Percentiles rank a stretch among this genome's conserved stretches.
phyloP scores from a whole-genome alignment of 2,329 filamentous ascomycete species.

The Tolypocladium album region DNA sequence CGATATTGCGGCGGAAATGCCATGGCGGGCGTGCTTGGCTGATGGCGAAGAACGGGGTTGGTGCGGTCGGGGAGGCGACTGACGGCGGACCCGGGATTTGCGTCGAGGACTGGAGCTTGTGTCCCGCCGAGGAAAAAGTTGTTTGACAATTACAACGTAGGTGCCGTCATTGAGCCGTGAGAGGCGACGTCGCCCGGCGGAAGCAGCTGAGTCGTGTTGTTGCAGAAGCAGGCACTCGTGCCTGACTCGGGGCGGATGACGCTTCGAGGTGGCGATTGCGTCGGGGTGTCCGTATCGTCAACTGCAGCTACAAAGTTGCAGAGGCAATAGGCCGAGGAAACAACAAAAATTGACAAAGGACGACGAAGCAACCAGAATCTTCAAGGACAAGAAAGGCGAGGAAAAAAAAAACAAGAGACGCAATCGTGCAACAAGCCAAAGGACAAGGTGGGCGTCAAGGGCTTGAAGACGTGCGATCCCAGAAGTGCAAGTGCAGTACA shows the following conservation, averaged over 20 bases:
- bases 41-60: neutral
- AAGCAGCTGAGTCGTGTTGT: neutral
- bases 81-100: neutral
- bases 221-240: conserved; percentile 1
- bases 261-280: conserved; percentile 14
- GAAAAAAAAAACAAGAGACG: neutral
- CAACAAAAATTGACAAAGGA: neutral
- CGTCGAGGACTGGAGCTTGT: neutral
- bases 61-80: neutral
- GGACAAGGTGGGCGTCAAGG: neutral
- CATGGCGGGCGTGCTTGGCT: conserved; percentile 14
- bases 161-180: neutral
- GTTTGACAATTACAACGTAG: neutral
- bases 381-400: neutral
- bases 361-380: neutral
- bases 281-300: conserved; percentile 13
- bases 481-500: neutral
- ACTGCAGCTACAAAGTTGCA: neutral
- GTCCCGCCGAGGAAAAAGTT: neutral
- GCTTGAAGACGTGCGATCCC: neutral
- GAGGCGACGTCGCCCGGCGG: neutral
- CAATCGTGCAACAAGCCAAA: neutral
- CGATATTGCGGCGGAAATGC: conserved; percentile 24
- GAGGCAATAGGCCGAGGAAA: neutral
- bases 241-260: conserved; percentile 10